Evolutionary conservation across 768 basidiomycete species (phyloP), one percentile per base, ranked within the genome.

Genomic region (Boletellus ananas): DNA sequence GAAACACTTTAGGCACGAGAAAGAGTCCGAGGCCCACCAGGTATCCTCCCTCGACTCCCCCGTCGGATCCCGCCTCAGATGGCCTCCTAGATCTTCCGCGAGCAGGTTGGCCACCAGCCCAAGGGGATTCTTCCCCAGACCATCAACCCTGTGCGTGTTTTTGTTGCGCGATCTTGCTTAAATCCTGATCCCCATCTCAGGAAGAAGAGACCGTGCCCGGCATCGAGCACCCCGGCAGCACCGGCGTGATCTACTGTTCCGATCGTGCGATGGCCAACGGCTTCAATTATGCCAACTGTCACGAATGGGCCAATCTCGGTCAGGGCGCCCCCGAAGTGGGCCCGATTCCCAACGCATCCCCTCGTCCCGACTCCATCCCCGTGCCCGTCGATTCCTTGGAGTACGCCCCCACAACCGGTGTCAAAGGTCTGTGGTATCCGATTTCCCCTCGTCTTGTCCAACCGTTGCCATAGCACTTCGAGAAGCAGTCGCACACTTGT

Each of bases 211-310:
- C 91, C 1, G 83, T 94, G 4, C 92, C 91, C 17, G 91, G 90
- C 43, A 89, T 90, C 60, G 79, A 84, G 62, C 89, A 90, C 63
- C 90, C 90, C 2, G 80, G 81, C 31, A 70, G 70, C 58, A 78
- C 77, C 1, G 73, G 78, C 51, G 82, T 85, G 23, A 84, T 94
- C 61, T 96, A 94, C 66, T 94, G 92, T 68, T 91, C 89, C 2
- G 90, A 94, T 63, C 84, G 93, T 51, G 90, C 93, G n/a, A 90
- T 92, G 74, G 92, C 92, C 11, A 95, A 96, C 63, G 94, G 94
- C 9, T 96, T 93, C 74, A 84, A 72, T 56, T 88, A 90, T 58
- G 79, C 86, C 51, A 73, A 74, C 56, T 83, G 83, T 13, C 84
- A 90, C 60, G 84, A 85, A 56, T 93, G 91, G 90, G 79, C 87